These are phyloP conservation scores for Phytophthora palmivora DNA, from an alignment of 352 stramenopile species.

Conservation along the genomic window DNA sequence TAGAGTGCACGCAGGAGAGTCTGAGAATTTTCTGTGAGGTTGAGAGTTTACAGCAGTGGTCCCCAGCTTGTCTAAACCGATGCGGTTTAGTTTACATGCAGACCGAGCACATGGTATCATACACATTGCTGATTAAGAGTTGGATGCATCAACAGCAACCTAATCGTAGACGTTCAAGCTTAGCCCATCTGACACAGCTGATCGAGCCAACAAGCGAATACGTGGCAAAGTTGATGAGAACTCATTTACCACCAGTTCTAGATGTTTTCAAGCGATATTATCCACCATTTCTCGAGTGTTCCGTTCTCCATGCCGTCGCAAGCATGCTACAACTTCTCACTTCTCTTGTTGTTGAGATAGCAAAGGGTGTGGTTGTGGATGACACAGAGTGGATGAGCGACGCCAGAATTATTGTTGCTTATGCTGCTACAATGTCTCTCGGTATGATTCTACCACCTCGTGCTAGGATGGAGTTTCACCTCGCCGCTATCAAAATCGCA, in stretches of 20 bases:
- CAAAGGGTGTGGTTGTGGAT: constrained; percentile 37
- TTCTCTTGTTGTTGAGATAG: constrained; percentile 46
- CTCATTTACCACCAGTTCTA: constrained; percentile 50
- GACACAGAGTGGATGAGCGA: constrained; percentile 28
- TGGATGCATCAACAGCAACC: constrained; percentile 48
- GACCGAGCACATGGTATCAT: constrained; percentile 53
- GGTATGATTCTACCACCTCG: constrained; percentile 39
- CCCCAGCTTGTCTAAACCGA: constrained; percentile 50
- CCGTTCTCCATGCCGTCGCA: constrained; percentile 47
- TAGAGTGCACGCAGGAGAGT: constrained; percentile 41
- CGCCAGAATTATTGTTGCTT: constrained; percentile 46
- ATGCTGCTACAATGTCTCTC: constrained; percentile 43
- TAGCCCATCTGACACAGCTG: constrained; percentile 19
- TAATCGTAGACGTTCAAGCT: constrained; percentile 17
- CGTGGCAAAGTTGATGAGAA: constrained; percentile 57
- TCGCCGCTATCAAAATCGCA: constrained; percentile 26
- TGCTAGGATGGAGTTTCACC: constrained; percentile 42
- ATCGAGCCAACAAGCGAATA: constrained; percentile 30
- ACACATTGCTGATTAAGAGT: constrained; percentile 74
- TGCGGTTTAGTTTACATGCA: constrained; percentile 72
- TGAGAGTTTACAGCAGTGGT: constrained; percentile 60
- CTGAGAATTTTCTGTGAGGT: constrained; percentile 69
- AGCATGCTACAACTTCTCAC: constrained; percentile 57
- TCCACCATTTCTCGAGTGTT: constrained; percentile 49
- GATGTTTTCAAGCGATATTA: constrained; percentile 61